These are phyloP conservation scores for Macrolepiota dolichaula DNA, from an alignment of 768 basidiomycete species.

Conservation along the genomic window DNA sequence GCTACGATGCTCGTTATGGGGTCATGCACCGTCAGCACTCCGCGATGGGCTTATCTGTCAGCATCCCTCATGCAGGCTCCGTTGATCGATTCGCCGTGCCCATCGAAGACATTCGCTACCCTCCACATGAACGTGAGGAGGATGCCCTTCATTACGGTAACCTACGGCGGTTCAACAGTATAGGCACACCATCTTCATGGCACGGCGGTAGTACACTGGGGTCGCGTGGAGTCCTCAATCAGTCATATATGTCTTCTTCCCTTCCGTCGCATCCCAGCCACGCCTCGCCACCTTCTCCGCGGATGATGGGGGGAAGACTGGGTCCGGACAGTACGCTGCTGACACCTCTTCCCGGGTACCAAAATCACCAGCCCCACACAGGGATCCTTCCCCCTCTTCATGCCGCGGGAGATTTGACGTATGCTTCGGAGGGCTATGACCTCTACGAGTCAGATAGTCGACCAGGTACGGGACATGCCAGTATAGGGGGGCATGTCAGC, in stretches of 20 bases:
- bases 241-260: conserved; percentile 15
- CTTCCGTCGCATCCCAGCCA: conserved; percentile 22
- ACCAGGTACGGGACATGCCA: conserved; percentile 39
- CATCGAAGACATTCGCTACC: conserved; percentile 13
- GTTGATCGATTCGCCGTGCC: conserved; percentile 12
- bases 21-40: conserved; percentile 21
- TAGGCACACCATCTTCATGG: conserved; percentile 12
- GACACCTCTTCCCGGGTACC: conserved; percentile 66
- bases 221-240: conserved; percentile 4
- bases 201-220: conserved; percentile 8
- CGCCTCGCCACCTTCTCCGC: conserved; percentile 25
- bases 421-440: conserved; percentile 29
- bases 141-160: conserved; percentile 9
- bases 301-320: conserved; percentile 38
- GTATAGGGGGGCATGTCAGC: conserved; percentile 26
- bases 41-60: conserved; percentile 14
- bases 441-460: conserved; percentile 38
- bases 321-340: conserved; percentile 66
- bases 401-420: conserved; percentile 25
- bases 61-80: conserved; percentile 10
- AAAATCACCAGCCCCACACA: conserved; percentile 29
- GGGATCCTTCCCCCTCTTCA: conserved; percentile 24
- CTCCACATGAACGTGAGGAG: conserved; percentile 11
- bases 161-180: conserved; percentile 11
- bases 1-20: conserved; percentile 31